Evolutionary conservation across 2,329 filamentous ascomycete genomes (phyloP).

Genomic region (Aurifilum marmelostoma): DNA sequence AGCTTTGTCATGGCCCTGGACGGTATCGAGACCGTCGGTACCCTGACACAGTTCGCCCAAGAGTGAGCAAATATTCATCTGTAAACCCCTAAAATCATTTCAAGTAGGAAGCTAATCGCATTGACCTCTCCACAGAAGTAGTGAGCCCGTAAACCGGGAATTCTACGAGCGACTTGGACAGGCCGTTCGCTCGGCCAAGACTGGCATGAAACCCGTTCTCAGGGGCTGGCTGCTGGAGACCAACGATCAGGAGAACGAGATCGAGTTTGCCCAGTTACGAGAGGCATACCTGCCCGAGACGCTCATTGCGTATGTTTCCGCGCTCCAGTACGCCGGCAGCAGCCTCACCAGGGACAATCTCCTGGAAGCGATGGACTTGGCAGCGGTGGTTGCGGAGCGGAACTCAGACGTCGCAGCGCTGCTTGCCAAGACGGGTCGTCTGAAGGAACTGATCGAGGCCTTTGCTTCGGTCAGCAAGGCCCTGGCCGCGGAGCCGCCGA

Average conservation of each 20-base stretch:
- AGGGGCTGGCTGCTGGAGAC: slow-evolving; percentile 64
- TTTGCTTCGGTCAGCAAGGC: slow-evolving; percentile 80
- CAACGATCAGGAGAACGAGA: slow-evolving; percentile 60
- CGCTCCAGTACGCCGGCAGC: slow-evolving; percentile 78
- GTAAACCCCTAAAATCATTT: no score
- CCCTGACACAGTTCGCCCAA: slow-evolving; percentile 53
- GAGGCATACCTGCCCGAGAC: slow-evolving; percentile 83
- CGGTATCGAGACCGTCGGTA: slow-evolving; percentile 67
- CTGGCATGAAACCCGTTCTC: slow-evolving; percentile 63
- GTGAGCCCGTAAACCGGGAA: slow-evolving; percentile 45
- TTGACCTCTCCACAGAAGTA: slow-evolving; percentile 36
- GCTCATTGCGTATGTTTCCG: slow-evolving; percentile 79
- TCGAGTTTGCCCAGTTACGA: slow-evolving; percentile 70
- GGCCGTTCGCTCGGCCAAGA: slow-evolving; percentile 58
- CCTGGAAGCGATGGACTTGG: slow-evolving; percentile 85
- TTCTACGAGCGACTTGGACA: slow-evolving; percentile 59
- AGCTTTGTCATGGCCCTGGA: slow-evolving; percentile 67
- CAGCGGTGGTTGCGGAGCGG: slow-evolving; percentile 72
- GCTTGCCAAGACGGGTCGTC: slow-evolving; percentile 66
- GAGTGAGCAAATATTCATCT: slow-evolving; percentile 48
- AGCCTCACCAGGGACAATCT: slow-evolving; percentile 75
- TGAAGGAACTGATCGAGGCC: slow-evolving; percentile 75
- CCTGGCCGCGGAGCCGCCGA: slow-evolving; percentile 60
- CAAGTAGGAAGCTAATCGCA: slow-evolving; percentile 35
- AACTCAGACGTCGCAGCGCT: slow-evolving; percentile 67